These are phyloP conservation scores for Sanghuangporus sanghuang DNA, from an alignment of 1,284 basidiomycete genomes.

Conservation along the genomic window DNA sequence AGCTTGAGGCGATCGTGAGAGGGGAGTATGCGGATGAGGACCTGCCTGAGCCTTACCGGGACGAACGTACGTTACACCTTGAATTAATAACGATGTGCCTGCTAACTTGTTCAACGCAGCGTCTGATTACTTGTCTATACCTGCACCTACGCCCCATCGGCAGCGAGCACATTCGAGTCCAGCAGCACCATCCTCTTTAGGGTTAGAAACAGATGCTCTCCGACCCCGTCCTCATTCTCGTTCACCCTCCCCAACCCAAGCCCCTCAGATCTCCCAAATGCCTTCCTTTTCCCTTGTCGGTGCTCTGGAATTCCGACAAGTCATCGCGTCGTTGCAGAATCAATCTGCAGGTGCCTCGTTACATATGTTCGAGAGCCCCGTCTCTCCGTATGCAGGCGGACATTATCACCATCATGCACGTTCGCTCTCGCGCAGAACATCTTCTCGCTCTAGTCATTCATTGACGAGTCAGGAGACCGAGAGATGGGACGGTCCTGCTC, in stretches of 20 bases:
- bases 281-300: constrained; percentile 88
- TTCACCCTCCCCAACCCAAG: constrained; percentile 32
- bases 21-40: constrained; percentile 59
- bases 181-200: constrained; percentile 30
- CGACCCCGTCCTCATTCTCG: constrained; percentile 32
- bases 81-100: constrained; percentile 20
- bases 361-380: constrained; percentile 60
- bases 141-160: neutral
- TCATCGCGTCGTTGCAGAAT: constrained; percentile 74
- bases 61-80: constrained; percentile 45
- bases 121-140: constrained; percentile 5
- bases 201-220: constrained; percentile 34
- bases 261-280: constrained; percentile 43
- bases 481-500: constrained; percentile 41
- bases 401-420: constrained; percentile 48
- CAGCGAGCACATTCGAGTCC: constrained; percentile 15
- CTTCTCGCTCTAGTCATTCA: constrained; percentile 16
- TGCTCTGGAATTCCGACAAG: constrained; percentile 89
- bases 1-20: constrained; percentile 48
- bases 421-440: constrained; percentile 24
- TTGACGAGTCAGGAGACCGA: constrained; percentile 34
- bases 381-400: constrained; percentile 68
- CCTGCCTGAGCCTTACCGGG: constrained; percentile 46
- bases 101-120: neutral
- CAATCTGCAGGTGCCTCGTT: constrained; percentile 55